Evolutionary conservation across 2,329 filamentous ascomycete genomes (phyloP).

Genomic region (Fusarium tupiense): DNA sequence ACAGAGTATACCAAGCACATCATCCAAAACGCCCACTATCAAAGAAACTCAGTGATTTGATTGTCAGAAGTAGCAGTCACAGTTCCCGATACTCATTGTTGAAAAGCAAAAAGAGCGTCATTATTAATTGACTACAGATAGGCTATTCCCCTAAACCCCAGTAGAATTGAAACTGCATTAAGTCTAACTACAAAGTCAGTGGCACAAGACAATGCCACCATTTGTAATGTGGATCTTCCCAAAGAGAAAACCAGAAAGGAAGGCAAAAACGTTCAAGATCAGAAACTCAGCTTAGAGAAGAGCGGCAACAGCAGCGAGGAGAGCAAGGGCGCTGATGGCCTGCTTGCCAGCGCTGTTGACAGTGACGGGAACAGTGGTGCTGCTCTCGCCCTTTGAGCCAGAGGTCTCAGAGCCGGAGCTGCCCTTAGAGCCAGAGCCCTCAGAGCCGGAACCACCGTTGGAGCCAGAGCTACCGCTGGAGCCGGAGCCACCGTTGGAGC

Average conservation of each 20-base stretch:
- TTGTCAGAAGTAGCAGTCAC: background rate
- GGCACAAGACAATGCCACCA: slow-evolving; percentile 17
- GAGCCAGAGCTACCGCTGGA: background rate
- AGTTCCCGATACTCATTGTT: too few relatives aligned
- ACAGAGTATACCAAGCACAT: background rate
- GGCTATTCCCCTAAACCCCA: slow-evolving; percentile 19
- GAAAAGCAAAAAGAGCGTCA: slow-evolving; percentile 1
- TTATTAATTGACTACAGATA: slow-evolving; percentile 16
- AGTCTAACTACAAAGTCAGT: slow-evolving; percentile 24
- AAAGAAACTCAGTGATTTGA: background rate
- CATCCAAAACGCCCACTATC: background rate
- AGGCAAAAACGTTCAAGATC: background rate
- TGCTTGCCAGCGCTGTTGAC: slow-evolving; percentile 34
- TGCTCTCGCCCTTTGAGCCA: background rate
- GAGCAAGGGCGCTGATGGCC: slow-evolving; percentile 30
- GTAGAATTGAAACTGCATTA: slow-evolving; percentile 15
- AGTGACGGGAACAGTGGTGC: slow-evolving; percentile 14
- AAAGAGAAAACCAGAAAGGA: slow-evolving; percentile 19
- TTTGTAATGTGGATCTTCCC: slow-evolving; percentile 1
- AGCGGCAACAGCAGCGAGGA: slow-evolving; percentile 31
- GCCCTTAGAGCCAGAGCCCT: background rate
- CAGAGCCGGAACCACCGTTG: background rate
- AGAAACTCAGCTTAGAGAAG: slow-evolving; percentile 18
- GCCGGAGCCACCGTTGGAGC: background rate
- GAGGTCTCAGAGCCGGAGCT: background rate